These are phyloP conservation scores for Dactylonectria macrodidyma DNA, from an alignment of 2,329 filamentous ascomycete genomes.

Conservation along the genomic window DNA sequence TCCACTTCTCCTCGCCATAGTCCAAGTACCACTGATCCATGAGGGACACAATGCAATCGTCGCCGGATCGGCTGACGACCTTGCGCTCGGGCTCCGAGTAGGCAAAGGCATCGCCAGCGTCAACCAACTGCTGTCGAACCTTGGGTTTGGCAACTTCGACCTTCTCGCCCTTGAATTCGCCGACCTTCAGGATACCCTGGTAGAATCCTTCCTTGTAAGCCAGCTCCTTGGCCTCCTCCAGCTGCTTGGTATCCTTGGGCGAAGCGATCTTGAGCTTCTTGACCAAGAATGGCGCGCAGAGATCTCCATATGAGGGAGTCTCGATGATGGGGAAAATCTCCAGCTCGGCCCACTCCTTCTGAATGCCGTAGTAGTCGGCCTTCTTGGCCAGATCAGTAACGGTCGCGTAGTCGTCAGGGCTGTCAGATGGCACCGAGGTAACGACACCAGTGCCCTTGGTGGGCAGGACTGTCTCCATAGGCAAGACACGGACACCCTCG, in stretches of 20 bases:
- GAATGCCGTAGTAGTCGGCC: slow-evolving; percentile 94
- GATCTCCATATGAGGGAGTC: slow-evolving; percentile 88
- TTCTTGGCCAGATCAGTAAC: slow-evolving; percentile 92
- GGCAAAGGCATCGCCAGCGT: slow-evolving; percentile 84
- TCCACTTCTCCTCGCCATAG: slow-evolving; percentile 94
- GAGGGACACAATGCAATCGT: slow-evolving; percentile 93
- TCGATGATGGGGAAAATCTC: slow-evolving; percentile 92
- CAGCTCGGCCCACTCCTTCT: slow-evolving; percentile 95
- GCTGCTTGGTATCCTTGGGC: slow-evolving; percentile 90
- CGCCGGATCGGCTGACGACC: slow-evolving; percentile 89
- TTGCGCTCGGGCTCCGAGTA: slow-evolving; percentile 95
- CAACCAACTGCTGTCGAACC: slow-evolving; percentile 83
- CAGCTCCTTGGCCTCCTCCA: slow-evolving; percentile 94
- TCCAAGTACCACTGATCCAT: slow-evolving; percentile 99
- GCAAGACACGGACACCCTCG: slow-evolving; percentile 87
- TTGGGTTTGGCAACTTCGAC: slow-evolving; percentile 91
- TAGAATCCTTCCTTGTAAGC: slow-evolving; percentile 99
- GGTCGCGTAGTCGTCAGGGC: slow-evolving; percentile 93
- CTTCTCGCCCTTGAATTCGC: slow-evolving; percentile 88
- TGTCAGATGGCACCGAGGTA: slow-evolving; percentile 95
- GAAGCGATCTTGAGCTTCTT: slow-evolving; percentile 97
- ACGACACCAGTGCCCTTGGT: slow-evolving; percentile 98
- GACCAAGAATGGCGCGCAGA: slow-evolving; percentile 86
- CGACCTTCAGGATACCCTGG: slow-evolving; percentile 90
- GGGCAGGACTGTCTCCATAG: slow-evolving; percentile 94